Conservation (phyloP, 371 early-diverging fungal species). For the Phascolomyces articulosus region DNA sequence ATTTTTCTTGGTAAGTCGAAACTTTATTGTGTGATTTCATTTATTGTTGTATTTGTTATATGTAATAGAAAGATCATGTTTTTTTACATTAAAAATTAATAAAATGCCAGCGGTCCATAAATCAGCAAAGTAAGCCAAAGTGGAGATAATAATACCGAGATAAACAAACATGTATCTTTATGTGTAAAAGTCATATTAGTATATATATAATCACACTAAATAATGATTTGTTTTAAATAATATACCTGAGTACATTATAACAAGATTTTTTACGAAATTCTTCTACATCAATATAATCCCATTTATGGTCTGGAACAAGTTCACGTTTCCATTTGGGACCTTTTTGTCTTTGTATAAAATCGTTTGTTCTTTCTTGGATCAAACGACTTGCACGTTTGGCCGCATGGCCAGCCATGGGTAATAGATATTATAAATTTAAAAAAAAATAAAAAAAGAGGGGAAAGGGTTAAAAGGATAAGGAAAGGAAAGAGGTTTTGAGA, state of each 20-base stretch:
- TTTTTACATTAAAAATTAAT: slow-evolving; percentile 41
- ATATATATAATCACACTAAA: slow-evolving; percentile 22
- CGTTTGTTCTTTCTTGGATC: slow-evolving; percentile 16
- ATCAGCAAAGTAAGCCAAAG: slow-evolving; percentile 75
- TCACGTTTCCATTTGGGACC: slow-evolving; percentile 81
- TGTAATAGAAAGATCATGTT: not conserved
- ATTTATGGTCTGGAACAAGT: slow-evolving; percentile 83
- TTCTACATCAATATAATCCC: slow-evolving; percentile 84
- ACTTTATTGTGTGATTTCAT: no score
- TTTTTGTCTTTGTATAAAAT: slow-evolving; percentile 20
- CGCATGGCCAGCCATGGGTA: slow-evolving; percentile 15
- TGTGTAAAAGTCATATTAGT: not conserved
- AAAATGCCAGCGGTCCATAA: slow-evolving; percentile 69
- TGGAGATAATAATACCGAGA: slow-evolving; percentile 71
- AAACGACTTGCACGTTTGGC: slow-evolving; percentile 13
- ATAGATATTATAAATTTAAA: not conserved
- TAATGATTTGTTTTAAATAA: not conserved
- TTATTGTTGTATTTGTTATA: not conserved
- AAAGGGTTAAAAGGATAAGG: not conserved
- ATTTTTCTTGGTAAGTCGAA: no score
- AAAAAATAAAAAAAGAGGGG: not conserved
- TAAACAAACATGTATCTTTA: slow-evolving; percentile 63
- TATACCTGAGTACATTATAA: slow-evolving; percentile 31
- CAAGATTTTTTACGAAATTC: slow-evolving; percentile 60
- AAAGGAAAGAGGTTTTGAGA: not conserved